These are phyloP conservation scores for Trichoderma pleuroti DNA, from an alignment of 2,329 filamentous ascomycete genomes.

Conservation along the genomic window DNA sequence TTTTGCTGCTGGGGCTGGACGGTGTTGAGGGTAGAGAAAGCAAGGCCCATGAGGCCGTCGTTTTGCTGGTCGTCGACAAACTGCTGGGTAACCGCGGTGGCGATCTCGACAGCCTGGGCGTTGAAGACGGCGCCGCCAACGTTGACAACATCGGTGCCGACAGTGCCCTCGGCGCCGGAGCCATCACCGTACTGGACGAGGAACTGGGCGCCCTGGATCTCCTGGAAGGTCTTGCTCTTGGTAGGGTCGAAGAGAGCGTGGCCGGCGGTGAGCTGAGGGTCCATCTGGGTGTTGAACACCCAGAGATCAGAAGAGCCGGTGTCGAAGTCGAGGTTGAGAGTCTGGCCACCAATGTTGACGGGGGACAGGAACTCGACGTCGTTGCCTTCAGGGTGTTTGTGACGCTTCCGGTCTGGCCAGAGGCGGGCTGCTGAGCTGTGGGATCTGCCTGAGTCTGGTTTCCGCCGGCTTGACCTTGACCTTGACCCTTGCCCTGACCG, in stretches of 20 bases:
- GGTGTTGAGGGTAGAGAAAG: constrained; percentile 62
- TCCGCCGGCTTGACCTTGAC: neutral
- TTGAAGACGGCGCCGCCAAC: constrained; percentile 62
- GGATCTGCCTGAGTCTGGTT: neutral
- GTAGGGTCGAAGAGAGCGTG: constrained; percentile 45
- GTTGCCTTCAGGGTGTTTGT: constrained; percentile 56
- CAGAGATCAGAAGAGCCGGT: constrained; percentile 74
- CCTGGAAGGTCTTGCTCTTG: constrained; percentile 35
- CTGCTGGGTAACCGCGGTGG: constrained; percentile 52
- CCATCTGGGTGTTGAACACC: constrained; percentile 64
- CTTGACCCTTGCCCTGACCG: neutral
- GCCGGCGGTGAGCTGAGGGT: constrained; percentile 39
- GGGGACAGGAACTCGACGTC: constrained; percentile 66
- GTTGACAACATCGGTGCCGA: constrained; percentile 64
- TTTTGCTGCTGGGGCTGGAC: constrained; percentile 60
- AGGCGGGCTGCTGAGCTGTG: neutral
- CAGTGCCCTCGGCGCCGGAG: constrained; percentile 59
- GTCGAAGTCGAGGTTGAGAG: constrained; percentile 67
- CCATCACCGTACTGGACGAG: constrained; percentile 67
- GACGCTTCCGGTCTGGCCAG: constrained; percentile 49
- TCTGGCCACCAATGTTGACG: constrained; percentile 66
- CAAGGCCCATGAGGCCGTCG: constrained; percentile 68
- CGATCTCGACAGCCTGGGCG: constrained; percentile 65
- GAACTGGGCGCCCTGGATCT: constrained; percentile 49
- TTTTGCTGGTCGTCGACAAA: constrained; percentile 59